Percentiles rank a stretch among this genome's conserved stretches.
Evolutionary conservation across 2,329 filamentous ascomycete species (phyloP).

Genomic region (Fusarium sp.): DNA sequence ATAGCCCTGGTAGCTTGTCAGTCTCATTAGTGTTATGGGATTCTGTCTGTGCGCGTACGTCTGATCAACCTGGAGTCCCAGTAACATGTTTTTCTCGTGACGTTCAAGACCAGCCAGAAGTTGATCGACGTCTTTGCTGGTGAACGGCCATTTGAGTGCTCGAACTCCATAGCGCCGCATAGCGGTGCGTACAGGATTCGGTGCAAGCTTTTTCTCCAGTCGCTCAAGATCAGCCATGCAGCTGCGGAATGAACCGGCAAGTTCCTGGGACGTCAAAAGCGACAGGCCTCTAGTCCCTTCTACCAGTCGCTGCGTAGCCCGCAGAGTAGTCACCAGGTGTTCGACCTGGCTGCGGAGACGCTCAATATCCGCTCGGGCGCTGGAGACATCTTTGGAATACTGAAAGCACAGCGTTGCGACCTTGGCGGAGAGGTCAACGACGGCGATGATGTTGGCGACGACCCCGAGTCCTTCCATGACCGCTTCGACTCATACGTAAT

Average conservation of each 20-base stretch:
- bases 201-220: conserved; percentile 4
- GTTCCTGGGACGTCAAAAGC: neutral
- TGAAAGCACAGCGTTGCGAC: neutral
- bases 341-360: neutral
- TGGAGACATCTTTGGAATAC: conserved; percentile 14
- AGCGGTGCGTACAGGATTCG: neutral
- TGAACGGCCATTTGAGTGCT: conserved; percentile 30
- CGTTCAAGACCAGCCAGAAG: neutral
- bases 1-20: neutral
- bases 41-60: neutral
- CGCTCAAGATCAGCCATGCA: neutral
- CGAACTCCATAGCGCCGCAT: conserved; percentile 25
- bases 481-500: neutral
- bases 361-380: conserved; percentile 18
- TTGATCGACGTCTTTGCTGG: conserved; percentile 13
- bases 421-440: neutral
- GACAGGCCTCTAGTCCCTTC: neutral
- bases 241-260: neutral
- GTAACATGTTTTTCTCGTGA: neutral
- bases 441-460: conserved; percentile 12
- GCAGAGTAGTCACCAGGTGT: neutral
- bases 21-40: neutral
- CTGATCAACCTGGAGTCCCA: conserved; percentile 18
- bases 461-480: conserved; percentile 13
- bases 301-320: neutral